Conservation (phyloP, 768 basidiomycete species). For the Termitomyces sp. region DNA sequence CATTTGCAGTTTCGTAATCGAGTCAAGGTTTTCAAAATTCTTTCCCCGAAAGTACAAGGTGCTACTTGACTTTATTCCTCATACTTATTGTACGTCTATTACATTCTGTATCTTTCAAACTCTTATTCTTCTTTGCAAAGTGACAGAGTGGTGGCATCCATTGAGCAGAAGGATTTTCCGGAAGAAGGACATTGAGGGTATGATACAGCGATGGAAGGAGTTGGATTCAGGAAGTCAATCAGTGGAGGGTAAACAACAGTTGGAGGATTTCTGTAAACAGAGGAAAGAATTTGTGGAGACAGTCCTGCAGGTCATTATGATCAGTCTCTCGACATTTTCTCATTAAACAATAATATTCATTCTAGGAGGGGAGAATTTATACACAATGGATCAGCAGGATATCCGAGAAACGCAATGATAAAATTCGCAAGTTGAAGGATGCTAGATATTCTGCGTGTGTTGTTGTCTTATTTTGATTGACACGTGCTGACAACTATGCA, state of each 20-base stretch:
- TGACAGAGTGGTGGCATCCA: constrained; percentile 20
- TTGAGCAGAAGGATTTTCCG: constrained; percentile 26
- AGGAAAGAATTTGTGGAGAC: constrained; percentile 13
- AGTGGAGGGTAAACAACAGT: constrained; percentile 18
- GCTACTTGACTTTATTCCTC: constrained; percentile 23
- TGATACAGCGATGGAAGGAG: constrained; percentile 11
- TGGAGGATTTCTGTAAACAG: constrained; percentile 19
- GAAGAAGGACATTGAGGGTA: constrained; percentile 22
- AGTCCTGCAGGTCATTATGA: neutral
- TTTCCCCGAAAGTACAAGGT: constrained; percentile 22
- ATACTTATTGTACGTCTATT: constrained; percentile 22
- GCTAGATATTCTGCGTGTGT: constrained; percentile 10
- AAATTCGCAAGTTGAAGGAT: neutral
- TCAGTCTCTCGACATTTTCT: too few relatives aligned
- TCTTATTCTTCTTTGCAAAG: constrained; percentile 10
- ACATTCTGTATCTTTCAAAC: neutral
- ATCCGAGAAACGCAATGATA: neutral
- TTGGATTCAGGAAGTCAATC: constrained; percentile 15
- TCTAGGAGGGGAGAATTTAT: constrained; percentile 8
- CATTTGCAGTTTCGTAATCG: constrained; percentile 20
- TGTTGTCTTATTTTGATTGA: neutral
- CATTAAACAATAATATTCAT: neutral
- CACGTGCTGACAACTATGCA: neutral
- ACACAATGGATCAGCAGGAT: constrained; percentile 2
- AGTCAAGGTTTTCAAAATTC: constrained; percentile 13